These are phyloP conservation scores for Ambrosiella xylebori DNA, from an alignment of 2,329 filamentous ascomycete species.

Conservation along the genomic window DNA sequence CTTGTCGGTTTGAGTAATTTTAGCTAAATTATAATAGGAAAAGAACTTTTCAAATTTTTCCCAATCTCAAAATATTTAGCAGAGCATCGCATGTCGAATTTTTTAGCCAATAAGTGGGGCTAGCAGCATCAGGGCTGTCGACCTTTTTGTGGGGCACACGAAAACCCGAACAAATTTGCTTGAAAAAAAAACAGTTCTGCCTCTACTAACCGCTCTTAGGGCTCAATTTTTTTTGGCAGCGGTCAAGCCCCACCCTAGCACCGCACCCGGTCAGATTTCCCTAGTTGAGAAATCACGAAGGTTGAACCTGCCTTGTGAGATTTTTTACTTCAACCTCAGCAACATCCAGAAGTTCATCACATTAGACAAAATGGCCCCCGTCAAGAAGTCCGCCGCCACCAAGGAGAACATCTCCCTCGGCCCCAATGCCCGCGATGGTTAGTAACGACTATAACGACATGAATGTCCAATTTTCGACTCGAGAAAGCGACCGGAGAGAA, in stretches of 20 bases:
- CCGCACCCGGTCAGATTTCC: slow-evolving; percentile 6
- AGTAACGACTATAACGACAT: slow-evolving; percentile 19
- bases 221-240: slow-evolving; percentile 5
- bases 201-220: slow-evolving; percentile 21
- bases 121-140: slow-evolving; percentile 9
- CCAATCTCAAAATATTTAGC: slow-evolving; percentile 1
- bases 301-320: slow-evolving; percentile 7
- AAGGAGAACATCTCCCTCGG: slow-evolving; percentile 98
- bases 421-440: slow-evolving; percentile 90
- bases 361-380: slow-evolving; percentile 68
- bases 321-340: slow-evolving; percentile 12
- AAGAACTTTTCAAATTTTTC: slow-evolving; percentile 2
- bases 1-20: slow-evolving; percentile 17
- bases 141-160: slow-evolving; percentile 10
- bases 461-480: neutral
- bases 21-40: slow-evolving; percentile 11
- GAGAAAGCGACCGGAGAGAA: neutral
- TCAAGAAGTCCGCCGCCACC: slow-evolving; percentile 67
- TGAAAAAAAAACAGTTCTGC: slow-evolving; percentile 19
- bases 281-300: slow-evolving; percentile 5
- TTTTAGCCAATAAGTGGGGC: slow-evolving; percentile 7
- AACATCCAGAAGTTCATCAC: slow-evolving; percentile 14
- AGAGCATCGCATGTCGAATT: neutral
- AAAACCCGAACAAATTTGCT: neutral
- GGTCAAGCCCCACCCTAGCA: slow-evolving; percentile 6